Base-by-base conservation (phyloP, 179 eudicot species). In the Spinacia oleracea region DNA sequence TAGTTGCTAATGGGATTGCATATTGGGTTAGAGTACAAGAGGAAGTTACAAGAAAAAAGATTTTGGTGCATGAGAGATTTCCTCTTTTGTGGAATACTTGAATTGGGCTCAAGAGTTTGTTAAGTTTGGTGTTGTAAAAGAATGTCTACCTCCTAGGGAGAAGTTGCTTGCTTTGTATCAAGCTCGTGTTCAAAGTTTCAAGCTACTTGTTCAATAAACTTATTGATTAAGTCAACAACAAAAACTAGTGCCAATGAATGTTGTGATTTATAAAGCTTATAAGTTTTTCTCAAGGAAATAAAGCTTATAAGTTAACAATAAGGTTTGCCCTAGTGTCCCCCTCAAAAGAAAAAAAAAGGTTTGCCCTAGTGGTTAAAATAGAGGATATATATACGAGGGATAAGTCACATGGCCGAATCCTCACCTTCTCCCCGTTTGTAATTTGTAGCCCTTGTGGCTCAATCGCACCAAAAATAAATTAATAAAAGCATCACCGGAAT, bases 21-120 rank as follows among this genome's bases (percentile, higher is more conserved):
- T 75, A 8, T 75, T 75, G 78, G 78, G 70, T 60, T 75, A 59
- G 40, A n/a, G 53, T 60, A 55, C 77, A 59, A 59, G 77, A 74
- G 16, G 77, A 59, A 42, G 69, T 74, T 11, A 34, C 50, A 27
- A 45, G 25, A 14, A 58, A 59, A 74, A 42, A 3, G 25, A 35
- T 40, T 25, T 23, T 58, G 34, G 21, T 40, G 0, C 25, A 59
- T 5, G 77, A 59, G 59, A 59, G 53, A 18, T 75, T 75, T 75
- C 70, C 29, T 6, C 14, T 29, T 18, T 60, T 60, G 29, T 27
- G 70, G 70, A 62, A n/a, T 68, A 11, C 14, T 77, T 15, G n/a
- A n/a, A 42, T 25, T 75, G 70, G 78, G 56, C 78, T 60, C 21
- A 43, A 10, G 38, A 62, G 9, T 75, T 75, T 62, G 43, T 43